Evolutionary conservation across 1,284 basidiomycete genomes (phyloP).

Genomic region (Chalciporus sp.): DNA sequence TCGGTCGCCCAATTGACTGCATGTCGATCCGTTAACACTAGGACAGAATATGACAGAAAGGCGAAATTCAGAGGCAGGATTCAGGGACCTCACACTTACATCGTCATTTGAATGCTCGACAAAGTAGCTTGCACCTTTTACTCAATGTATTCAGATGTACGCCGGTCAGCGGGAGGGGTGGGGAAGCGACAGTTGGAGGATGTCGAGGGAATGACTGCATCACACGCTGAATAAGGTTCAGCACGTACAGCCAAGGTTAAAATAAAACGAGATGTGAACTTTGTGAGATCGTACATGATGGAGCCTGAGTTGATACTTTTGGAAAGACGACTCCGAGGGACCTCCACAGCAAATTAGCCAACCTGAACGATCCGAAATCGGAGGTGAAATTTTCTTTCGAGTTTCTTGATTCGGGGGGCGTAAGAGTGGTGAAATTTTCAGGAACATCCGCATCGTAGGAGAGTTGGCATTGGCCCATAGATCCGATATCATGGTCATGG

Average conservation of each 20-base stretch:
- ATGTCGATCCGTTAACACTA: slow-evolving; percentile 17
- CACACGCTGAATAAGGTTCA: slow-evolving; percentile 25
- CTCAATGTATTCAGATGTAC: neutral
- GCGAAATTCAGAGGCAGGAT: slow-evolving; percentile 10
- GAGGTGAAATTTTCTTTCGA: slow-evolving; percentile 29
- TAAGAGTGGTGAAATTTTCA: slow-evolving; percentile 19
- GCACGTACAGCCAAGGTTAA: slow-evolving; percentile 9
- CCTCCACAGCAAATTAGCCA: neutral
- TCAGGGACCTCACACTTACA: neutral
- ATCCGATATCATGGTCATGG: slow-evolving; percentile 29
- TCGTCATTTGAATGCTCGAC: neutral
- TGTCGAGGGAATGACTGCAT: neutral
- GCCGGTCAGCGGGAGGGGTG: neutral
- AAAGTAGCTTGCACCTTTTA: neutral
- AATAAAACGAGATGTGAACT: slow-evolving; percentile 4
- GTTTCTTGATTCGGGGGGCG: slow-evolving; percentile 36
- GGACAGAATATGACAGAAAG: slow-evolving; percentile 7
- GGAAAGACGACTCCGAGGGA: slow-evolving; percentile 13
- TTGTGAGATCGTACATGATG: neutral
- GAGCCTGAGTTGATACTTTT: slow-evolving; percentile 5
- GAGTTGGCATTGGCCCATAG: slow-evolving; percentile 13
- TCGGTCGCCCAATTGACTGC: slow-evolving; percentile 8
- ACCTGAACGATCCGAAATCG: slow-evolving; percentile 22
- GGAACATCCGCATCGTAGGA: slow-evolving; percentile 13
- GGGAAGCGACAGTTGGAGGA: neutral